Evolutionary conservation across 257 asterid genomes (phyloP).

Genomic region (Salvia hispanica): DNA sequence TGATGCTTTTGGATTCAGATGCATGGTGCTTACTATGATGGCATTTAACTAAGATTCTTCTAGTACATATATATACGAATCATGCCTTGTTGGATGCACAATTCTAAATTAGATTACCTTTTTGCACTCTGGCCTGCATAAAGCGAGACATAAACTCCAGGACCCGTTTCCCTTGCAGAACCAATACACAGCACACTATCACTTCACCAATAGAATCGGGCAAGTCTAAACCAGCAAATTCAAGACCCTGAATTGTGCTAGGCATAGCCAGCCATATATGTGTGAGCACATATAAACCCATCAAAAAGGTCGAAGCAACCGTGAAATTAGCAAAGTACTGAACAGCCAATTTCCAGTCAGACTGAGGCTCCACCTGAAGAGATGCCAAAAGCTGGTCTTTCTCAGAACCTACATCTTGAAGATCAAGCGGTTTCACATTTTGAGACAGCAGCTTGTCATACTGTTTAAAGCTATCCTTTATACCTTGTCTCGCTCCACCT

Average conservation of each 20-base stretch:
- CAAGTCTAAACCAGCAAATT: conserved; percentile 91
- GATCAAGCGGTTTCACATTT: conserved; percentile 75
- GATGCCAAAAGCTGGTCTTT: conserved; percentile 89
- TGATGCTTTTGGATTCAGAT: too few relatives aligned
- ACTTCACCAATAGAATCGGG: conserved; percentile 97
- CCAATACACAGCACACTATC: conserved; percentile 79
- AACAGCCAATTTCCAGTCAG: conserved; percentile 82
- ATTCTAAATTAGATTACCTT: conserved; percentile 48
- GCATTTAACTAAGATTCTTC: too few relatives aligned
- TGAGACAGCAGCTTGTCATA: conserved; percentile 66
- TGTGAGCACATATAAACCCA: conserved; percentile 64
- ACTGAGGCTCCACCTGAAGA: conserved; percentile 70
- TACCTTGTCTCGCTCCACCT: conserved; percentile 89
- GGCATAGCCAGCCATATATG: conserved; percentile 77
- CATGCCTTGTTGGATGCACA: too few relatives aligned
- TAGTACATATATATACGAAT: too few relatives aligned
- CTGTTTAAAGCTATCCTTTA: conserved; percentile 85
- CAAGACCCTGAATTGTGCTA: conserved; percentile 87
- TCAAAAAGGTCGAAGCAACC: conserved; percentile 61
- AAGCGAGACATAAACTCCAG: conserved; percentile 83
- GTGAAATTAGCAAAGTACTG: conserved; percentile 89
- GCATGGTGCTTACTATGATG: too few relatives aligned
- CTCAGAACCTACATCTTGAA: conserved; percentile 72
- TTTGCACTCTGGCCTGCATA: conserved; percentile 87
- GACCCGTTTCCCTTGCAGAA: conserved; percentile 87